Percentiles rank a stretch among this genome's conserved stretches.
Evolutionary conservation across 1,284 basidiomycete genomes (phyloP).

Genomic region (Trametes sp.): DNA sequence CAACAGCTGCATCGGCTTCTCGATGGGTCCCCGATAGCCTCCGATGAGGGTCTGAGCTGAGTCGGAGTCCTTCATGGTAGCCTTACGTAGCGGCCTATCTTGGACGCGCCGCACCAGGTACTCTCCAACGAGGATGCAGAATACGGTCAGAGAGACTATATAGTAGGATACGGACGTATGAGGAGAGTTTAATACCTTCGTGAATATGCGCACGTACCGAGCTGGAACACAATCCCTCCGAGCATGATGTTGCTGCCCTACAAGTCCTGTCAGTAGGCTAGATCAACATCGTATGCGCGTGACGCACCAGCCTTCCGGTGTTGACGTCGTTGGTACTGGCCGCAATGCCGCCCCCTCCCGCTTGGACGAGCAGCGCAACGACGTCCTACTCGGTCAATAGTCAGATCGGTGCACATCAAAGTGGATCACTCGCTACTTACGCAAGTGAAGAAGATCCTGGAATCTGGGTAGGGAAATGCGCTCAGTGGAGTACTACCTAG

Average conservation of each 20-base stretch:
- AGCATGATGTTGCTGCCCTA: conserved; percentile 50
- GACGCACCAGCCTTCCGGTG: conserved; percentile 1
- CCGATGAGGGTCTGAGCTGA: not conserved
- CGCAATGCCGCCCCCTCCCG: conserved; percentile 49
- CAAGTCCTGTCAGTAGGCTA: not conserved
- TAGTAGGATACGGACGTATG: not conserved
- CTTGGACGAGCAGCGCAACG: conserved; percentile 51
- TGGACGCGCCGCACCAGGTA: conserved; percentile 49
- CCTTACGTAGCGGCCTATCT: conserved; percentile 41
- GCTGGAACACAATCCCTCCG: conserved; percentile 53
- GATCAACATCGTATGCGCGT: not conserved
- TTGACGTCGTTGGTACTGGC: conserved; percentile 15
- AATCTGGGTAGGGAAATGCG: conserved; percentile 36
- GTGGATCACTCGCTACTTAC: conserved; percentile 20
- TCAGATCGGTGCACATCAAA: not conserved
- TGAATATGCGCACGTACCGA: conserved; percentile 36
- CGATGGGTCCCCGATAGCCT: not conserved
- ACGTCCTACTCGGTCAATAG: conserved; percentile 41
- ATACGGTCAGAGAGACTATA: conserved; percentile 49
- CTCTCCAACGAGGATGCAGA: conserved; percentile 48
- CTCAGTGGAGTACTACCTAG: not conserved
- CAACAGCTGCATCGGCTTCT: conserved; percentile 40
- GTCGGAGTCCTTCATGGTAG: conserved; percentile 25
- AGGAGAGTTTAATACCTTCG: not conserved
- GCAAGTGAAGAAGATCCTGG: conserved; percentile 45